Evolutionary conservation across 2,329 filamentous ascomycete species (phyloP).

Genomic region (Pseudogymnoascus destructans): DNA sequence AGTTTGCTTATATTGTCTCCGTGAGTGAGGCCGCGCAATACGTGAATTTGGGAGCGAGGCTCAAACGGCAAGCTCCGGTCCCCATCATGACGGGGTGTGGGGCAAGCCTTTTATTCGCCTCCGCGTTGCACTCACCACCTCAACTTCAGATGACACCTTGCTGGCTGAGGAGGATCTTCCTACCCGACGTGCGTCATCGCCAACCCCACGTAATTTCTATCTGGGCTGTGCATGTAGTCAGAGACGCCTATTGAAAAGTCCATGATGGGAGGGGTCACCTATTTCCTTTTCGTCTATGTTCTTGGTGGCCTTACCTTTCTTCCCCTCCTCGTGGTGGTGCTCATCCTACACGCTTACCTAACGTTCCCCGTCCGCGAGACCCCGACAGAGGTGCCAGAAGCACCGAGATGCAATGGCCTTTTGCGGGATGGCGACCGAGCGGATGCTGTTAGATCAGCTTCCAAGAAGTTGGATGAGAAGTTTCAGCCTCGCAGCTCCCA

Average conservation of each 20-base stretch:
- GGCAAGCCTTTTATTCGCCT: not conserved
- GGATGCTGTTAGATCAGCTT: constrained; percentile 46
- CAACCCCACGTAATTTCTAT: constrained; percentile 1
- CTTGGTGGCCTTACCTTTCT: constrained; percentile 7
- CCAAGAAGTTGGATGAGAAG: constrained; percentile 46
- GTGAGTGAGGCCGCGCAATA: constrained; percentile 7
- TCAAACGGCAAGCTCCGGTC: constrained; percentile 4
- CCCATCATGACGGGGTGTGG: constrained; percentile 2
- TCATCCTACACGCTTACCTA: constrained; percentile 56
- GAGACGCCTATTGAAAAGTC: constrained; percentile 1
- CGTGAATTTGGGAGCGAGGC: constrained; percentile 1
- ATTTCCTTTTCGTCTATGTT: constrained; percentile 7
- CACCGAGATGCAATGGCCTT: constrained; percentile 31
- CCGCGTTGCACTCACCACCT: not conserved
- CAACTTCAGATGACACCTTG: constrained; percentile 8
- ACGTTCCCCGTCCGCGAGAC: constrained; percentile 43
- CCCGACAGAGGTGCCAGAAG: constrained; percentile 25
- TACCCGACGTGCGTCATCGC: not conserved
- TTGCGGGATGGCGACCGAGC: constrained; percentile 52
- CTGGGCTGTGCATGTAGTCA: not conserved
- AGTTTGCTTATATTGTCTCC: not conserved
- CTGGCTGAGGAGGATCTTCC: constrained; percentile 3
- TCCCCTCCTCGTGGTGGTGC: constrained; percentile 7
- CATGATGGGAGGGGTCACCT: constrained; percentile 8
- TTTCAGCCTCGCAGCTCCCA: constrained; percentile 41